These are phyloP conservation scores for Phytopythium litorale DNA, from an alignment of 352 stramenopile genomes.

Conservation along the genomic window DNA sequence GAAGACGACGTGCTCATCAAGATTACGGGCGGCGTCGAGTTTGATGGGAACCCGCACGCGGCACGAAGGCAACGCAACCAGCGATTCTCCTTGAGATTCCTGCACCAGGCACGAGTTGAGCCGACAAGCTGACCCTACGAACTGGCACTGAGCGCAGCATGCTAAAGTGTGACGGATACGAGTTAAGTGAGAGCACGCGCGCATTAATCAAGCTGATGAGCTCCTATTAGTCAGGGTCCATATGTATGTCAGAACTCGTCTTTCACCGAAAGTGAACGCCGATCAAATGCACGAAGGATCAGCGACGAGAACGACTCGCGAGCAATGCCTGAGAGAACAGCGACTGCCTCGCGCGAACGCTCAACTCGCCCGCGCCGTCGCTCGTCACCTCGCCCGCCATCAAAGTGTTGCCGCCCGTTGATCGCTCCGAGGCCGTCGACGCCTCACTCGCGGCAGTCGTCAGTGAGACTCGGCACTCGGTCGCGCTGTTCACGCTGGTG, in stretches of 20 bases:
- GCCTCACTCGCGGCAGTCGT: neutral
- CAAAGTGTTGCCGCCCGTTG: neutral
- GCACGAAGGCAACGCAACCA: neutral
- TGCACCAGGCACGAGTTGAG: neutral
- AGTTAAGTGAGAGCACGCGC: too few relatives aligned
- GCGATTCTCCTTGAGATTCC: neutral
- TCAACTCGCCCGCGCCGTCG: neutral
- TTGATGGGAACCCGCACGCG: constrained; percentile 7
- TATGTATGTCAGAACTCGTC: neutral
- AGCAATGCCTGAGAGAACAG: neutral
- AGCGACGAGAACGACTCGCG: neutral
- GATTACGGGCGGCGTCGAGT: constrained; percentile 11
- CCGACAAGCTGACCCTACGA: neutral
- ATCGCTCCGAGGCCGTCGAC: neutral
- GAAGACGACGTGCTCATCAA: constrained; percentile 6
- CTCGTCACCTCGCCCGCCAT: neutral
- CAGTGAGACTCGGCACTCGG: neutral
- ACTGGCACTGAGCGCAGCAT: neutral
- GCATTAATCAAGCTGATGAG: too few relatives aligned
- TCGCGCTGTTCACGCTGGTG: neutral
- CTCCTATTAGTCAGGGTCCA: too few relatives aligned
- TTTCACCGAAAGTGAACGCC: neutral
- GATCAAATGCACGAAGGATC: neutral
- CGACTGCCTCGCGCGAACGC: neutral
- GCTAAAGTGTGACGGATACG: too few relatives aligned